Percentiles rank a stretch among this genome's conserved stretches.
phyloP scores from a whole-genome alignment of 371 early-diverging fungal genomes.

The Mortierella sp. region DNA sequence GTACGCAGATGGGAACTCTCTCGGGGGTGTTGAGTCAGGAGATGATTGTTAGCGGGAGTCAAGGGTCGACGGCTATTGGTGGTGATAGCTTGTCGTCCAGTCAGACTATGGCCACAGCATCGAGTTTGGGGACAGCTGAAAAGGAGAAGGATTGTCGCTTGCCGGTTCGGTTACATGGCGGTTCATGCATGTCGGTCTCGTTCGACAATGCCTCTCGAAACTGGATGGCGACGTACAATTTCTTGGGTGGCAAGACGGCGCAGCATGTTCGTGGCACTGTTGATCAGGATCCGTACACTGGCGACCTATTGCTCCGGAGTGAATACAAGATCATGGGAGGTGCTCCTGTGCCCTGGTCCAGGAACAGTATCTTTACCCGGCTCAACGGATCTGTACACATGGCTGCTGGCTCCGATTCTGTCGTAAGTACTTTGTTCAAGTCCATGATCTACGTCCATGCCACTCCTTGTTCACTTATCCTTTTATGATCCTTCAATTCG shows the following conservation, averaged over 20 bases:
- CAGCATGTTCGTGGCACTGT: conserved; percentile 35
- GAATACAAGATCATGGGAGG: conserved; percentile 35
- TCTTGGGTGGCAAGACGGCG: conserved; percentile 10
- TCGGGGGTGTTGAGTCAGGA: conserved; percentile 21
- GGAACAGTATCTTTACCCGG: conserved; percentile 35
- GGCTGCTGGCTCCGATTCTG: conserved; percentile 36
- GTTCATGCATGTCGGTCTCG: conserved; percentile 33
- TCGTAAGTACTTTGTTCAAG: conserved; percentile 14
- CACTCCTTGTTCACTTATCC: too few relatives aligned
- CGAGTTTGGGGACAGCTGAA: not conserved
- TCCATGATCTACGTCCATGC: too few relatives aligned
- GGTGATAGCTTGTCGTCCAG: not conserved
- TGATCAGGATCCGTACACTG: conserved; percentile 8
- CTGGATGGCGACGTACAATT: conserved; percentile 52
- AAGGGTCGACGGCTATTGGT: not conserved
- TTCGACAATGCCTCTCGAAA: conserved; percentile 32
- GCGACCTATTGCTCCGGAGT: conserved; percentile 22
- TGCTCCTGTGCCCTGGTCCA: conserved; percentile 22
- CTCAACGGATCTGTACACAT: conserved; percentile 36
- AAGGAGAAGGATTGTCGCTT: not conserved
- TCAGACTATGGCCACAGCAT: not conserved
- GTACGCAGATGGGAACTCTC: not conserved
- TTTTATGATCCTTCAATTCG: not conserved
- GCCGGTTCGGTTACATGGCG: conserved; percentile 20
- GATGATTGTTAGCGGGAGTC: conserved; percentile 13